phyloP scores from a whole-genome alignment of 2,329 filamentous ascomycete species.

The Exophiala xenobiotica region DNA sequence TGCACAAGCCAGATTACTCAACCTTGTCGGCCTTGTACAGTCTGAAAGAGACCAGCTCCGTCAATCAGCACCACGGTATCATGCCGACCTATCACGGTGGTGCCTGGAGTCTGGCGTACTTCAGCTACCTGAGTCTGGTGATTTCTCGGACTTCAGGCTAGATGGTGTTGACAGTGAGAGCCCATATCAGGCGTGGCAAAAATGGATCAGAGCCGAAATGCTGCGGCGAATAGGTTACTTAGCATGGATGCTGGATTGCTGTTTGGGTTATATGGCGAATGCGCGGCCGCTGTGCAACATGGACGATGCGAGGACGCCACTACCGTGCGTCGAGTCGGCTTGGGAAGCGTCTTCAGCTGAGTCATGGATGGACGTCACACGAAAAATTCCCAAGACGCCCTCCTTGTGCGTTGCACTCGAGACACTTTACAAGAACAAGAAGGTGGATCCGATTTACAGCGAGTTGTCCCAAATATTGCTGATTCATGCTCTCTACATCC shows the following conservation, averaged over 20 bases:
- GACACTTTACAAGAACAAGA: slow-evolving; percentile 51
- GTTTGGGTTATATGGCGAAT: slow-evolving; percentile 38
- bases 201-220: slow-evolving; percentile 41
- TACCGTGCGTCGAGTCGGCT: slow-evolving; percentile 43
- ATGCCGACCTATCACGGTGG: slow-evolving; percentile 27
- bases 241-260: slow-evolving; percentile 41
- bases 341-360: slow-evolving; percentile 41
- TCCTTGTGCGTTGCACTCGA: slow-evolving; percentile 39
- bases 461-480: slow-evolving; percentile 52
- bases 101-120: slow-evolving; percentile 26
- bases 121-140: slow-evolving; percentile 13
- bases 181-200: slow-evolving; percentile 36
- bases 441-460: slow-evolving; percentile 43
- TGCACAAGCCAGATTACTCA: slow-evolving; percentile 24
- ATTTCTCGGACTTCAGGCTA: background rate
- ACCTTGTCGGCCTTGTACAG: slow-evolving; percentile 23
- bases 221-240: slow-evolving; percentile 42
- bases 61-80: slow-evolving; percentile 19
- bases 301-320: slow-evolving; percentile 40
- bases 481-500: slow-evolving; percentile 52
- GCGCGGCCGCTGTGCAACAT: slow-evolving; percentile 35
- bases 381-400: slow-evolving; percentile 4
- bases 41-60: slow-evolving; percentile 22
- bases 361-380: slow-evolving; percentile 33
- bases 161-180: background rate